Evolutionary conservation across 176 grass and related monocot species (phyloP).

Genomic region (Lolium perenne): DNA sequence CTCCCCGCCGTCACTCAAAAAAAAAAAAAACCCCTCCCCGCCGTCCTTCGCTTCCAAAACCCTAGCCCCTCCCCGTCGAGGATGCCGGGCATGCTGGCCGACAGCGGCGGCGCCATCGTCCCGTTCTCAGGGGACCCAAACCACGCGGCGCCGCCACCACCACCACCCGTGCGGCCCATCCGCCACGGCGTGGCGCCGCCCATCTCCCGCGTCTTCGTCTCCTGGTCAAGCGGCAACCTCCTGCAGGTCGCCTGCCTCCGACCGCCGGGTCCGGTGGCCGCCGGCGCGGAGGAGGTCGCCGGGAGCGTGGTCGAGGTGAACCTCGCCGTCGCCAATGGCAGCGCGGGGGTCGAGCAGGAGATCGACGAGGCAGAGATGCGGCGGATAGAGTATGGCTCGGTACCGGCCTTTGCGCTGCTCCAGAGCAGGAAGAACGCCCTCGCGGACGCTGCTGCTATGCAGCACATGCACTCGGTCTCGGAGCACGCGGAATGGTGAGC

Average conservation of each 20-base stretch:
- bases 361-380: slow-evolving; percentile 70
- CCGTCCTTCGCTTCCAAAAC: slow-evolving; percentile 46
- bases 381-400: slow-evolving; percentile 83
- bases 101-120: slow-evolving; percentile 58
- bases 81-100: slow-evolving; percentile 80
- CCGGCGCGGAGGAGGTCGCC: slow-evolving; percentile 36
- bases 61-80: slow-evolving; percentile 45
- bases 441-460: slow-evolving; percentile 55
- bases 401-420: slow-evolving; percentile 73
- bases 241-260: slow-evolving; percentile 86
- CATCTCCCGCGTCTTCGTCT: slow-evolving; percentile 75
- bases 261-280: slow-evolving; percentile 9
- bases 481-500: slow-evolving; percentile 73
- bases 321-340: slow-evolving; percentile 44
- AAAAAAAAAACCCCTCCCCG: background rate
- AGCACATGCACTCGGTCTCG: slow-evolving; percentile 53
- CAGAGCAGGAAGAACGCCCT: slow-evolving; percentile 82
- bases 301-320: slow-evolving; percentile 86
- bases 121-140: slow-evolving; percentile 60
- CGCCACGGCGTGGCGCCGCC: slow-evolving; percentile 69
- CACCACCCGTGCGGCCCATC: slow-evolving; percentile 51
- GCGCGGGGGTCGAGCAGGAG: slow-evolving; percentile 50
- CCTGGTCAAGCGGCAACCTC: slow-evolving; percentile 86
- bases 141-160: slow-evolving; percentile 37
- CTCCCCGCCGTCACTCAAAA: background rate